Evolutionary conservation across 306 rosid genomes (phyloP).

Genomic region (Prunus davidiana): DNA sequence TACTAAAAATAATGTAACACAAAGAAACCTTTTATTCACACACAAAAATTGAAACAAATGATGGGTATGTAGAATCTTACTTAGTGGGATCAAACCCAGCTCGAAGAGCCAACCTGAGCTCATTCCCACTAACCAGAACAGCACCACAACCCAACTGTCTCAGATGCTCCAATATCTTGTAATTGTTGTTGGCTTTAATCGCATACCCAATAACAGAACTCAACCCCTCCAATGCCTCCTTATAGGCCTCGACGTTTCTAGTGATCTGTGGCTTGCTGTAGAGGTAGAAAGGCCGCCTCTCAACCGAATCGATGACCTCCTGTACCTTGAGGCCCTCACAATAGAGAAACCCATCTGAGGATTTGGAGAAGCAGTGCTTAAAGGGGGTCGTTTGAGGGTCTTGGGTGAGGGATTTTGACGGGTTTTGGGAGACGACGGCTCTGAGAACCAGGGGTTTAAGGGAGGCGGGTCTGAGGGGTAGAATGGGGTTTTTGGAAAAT

Average conservation of each 20-base stretch:
- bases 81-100: constrained; percentile 88
- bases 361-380: constrained; percentile 71
- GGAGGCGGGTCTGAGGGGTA: constrained; percentile 31
- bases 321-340: constrained; percentile 72
- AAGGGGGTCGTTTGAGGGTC: constrained; percentile 35
- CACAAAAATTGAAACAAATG: not conserved
- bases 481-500: constrained; percentile 25
- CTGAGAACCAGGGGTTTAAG: constrained; percentile 33
- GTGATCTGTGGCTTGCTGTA: constrained; percentile 90
- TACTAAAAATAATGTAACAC: not conserved
- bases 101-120: constrained; percentile 71
- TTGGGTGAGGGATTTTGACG: constrained; percentile 32
- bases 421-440: constrained; percentile 60
- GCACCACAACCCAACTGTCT: constrained; percentile 86
- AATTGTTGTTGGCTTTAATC: constrained; percentile 87
- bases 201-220: constrained; percentile 79
- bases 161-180: constrained; percentile 87
- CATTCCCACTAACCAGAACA: constrained; percentile 96
- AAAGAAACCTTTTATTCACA: not conserved
- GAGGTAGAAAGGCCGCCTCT: constrained; percentile 81
- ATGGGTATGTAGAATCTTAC: constrained; percentile 29
- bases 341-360: constrained; percentile 72
- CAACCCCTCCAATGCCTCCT: constrained; percentile 72
- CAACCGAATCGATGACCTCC: constrained; percentile 85
- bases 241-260: constrained; percentile 79